phyloP scores from a whole-genome alignment of 1,284 basidiomycete genomes.

The Rhodotorula sp. region DNA sequence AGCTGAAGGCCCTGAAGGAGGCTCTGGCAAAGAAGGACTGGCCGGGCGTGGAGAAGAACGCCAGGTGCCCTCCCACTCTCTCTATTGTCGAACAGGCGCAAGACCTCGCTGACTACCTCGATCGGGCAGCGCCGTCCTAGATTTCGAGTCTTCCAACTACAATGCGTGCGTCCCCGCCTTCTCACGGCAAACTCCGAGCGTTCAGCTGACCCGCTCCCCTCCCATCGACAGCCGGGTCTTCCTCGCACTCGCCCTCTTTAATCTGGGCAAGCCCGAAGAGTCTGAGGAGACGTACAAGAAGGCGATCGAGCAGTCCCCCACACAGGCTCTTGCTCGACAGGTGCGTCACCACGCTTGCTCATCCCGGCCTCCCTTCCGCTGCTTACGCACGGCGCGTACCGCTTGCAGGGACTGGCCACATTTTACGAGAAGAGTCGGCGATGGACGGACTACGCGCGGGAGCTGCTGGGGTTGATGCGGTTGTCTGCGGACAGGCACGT shows the following conservation, averaged over 20 bases:
- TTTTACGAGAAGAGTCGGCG: conserved; percentile 48
- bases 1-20: conserved; percentile 74
- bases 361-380: neutral
- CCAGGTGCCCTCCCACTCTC: conserved; percentile 62
- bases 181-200: neutral
- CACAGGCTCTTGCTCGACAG: conserved; percentile 49
- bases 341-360: conserved; percentile 11
- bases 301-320: conserved; percentile 47
- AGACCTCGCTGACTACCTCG: neutral
- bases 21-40: conserved; percentile 73
- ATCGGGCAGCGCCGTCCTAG: conserved; percentile 34
- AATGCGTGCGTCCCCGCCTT: conserved; percentile 34
- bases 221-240: conserved; percentile 67
- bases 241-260: conserved; percentile 69
- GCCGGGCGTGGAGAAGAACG: conserved; percentile 68
- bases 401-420: conserved; percentile 48
- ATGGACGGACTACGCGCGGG: conserved; percentile 45
- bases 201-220: neutral
- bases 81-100: neutral
- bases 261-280: conserved; percentile 65
- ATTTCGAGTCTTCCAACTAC: conserved; percentile 42
- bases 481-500: conserved; percentile 41
- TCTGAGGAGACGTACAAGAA: conserved; percentile 67
- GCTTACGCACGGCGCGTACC: neutral
- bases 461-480: conserved; percentile 45